A percentile compares a stretch with the other conserved stretches of the same genome.
Evolutionary conservation across 108 stramenopile genomes (phyloP).

Genomic region (Cyclotella cryptica): DNA sequence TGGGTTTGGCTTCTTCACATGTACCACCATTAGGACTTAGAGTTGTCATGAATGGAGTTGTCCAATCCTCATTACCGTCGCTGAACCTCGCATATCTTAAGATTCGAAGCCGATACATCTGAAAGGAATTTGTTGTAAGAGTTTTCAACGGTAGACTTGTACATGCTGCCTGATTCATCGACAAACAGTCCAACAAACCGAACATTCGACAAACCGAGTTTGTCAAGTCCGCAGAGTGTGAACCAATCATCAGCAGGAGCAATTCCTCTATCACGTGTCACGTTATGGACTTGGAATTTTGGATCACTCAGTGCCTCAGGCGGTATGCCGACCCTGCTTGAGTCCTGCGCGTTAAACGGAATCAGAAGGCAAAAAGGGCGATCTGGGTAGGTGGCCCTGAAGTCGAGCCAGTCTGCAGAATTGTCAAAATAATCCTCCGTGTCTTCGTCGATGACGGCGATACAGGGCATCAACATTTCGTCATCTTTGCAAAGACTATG

Average conservation of each 20-base stretch:
- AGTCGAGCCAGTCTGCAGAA: not conserved
- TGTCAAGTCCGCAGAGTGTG: slow-evolving; percentile 14
- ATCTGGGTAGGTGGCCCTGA: not conserved
- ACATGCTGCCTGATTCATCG: slow-evolving; percentile 36
- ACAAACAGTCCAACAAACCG: slow-evolving; percentile 36
- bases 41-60: not conserved
- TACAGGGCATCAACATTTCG: too few species aligned
- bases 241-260: slow-evolving; percentile 16
- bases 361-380: slow-evolving; percentile 9
- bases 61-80: not conserved
- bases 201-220: slow-evolving; percentile 5
- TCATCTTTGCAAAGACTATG: not conserved
- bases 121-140: slow-evolving; percentile 19
- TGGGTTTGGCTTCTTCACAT: not conserved
- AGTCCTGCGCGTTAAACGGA: too few species aligned
- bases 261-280: not conserved
- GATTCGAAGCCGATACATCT: not conserved
- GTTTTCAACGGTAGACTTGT: not conserved
- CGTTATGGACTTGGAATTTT: not conserved
- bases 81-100: slow-evolving; percentile 2
- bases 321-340: not conserved
- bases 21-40: not conserved
- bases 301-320: not conserved
- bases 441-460: too few species aligned
- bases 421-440: not conserved